Percentiles rank a stretch among this genome's conserved stretches.
Conservation (phyloP, 1,284 basidiomycete genomes). For the Dichomitus squalens region DNA sequence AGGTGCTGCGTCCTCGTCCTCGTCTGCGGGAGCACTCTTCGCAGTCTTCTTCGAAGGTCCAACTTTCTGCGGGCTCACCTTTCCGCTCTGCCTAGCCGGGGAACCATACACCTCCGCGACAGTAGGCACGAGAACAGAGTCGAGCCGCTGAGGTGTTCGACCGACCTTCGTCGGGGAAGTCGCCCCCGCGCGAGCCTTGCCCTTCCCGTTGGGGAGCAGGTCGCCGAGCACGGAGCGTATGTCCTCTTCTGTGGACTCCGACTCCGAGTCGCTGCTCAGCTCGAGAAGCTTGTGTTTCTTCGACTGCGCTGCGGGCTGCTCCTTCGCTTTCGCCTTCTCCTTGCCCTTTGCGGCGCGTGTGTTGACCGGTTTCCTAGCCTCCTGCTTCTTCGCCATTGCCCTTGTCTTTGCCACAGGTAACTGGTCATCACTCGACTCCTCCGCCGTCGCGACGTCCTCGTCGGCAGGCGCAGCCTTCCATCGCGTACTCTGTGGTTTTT, state of each 20-base stretch:
- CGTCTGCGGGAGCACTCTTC: not conserved
- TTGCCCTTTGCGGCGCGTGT: not conserved
- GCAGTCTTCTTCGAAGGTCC: slow-evolving; percentile 8
- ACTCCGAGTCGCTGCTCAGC: slow-evolving; percentile 7
- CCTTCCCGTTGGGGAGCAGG: slow-evolving; percentile 12
- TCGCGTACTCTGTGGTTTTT: slow-evolving; percentile 9
- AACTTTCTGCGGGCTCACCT: slow-evolving; percentile 4
- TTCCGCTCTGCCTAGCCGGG: slow-evolving; percentile 14
- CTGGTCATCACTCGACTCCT: slow-evolving; percentile 9
- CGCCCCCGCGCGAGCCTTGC: slow-evolving; percentile 5
- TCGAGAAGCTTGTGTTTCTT: slow-evolving; percentile 11
- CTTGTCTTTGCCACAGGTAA: slow-evolving; percentile 6
- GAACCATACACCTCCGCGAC: slow-evolving; percentile 20
- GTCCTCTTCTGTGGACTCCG: slow-evolving; percentile 16
- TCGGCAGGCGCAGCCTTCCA: slow-evolving; percentile 6
- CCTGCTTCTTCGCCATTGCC: too few species aligned
- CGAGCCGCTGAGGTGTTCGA: slow-evolving; percentile 11
- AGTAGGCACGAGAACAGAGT: slow-evolving; percentile 25
- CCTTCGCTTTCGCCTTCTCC: slow-evolving; percentile 10
- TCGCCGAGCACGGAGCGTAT: slow-evolving; percentile 15
- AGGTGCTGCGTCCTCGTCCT: not conserved
- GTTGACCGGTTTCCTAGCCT: slow-evolving; percentile 9
- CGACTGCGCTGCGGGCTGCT: not conserved
- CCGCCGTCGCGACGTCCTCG: slow-evolving; percentile 13
- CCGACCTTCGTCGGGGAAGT: not conserved